A percentile compares a stretch with the other conserved stretches of the same genome.
Evolutionary conservation across 352 stramenopile species (phyloP).

Genomic region (Pythium periplocum): DNA sequence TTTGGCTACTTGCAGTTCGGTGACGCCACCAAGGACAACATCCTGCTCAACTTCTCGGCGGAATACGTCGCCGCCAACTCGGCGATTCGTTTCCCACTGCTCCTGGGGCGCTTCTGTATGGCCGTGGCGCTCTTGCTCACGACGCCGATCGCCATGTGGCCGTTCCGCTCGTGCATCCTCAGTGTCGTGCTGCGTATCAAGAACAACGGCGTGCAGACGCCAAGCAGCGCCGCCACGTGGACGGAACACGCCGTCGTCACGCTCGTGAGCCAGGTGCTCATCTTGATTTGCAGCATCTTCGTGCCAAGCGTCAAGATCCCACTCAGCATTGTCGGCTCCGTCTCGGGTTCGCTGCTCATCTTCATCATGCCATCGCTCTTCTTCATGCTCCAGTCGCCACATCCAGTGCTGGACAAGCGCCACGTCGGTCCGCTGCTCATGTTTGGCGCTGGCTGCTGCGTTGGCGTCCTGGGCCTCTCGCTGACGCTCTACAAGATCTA

Average conservation of each 20-base stretch:
- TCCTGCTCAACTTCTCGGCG: constrained; percentile 71
- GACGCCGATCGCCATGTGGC: constrained; percentile 70
- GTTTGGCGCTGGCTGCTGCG: constrained; percentile 38
- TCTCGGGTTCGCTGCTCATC: constrained; percentile 73
- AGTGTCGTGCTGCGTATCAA: constrained; percentile 63
- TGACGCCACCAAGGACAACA: constrained; percentile 58
- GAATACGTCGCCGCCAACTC: constrained; percentile 45
- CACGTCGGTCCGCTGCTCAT: constrained; percentile 58
- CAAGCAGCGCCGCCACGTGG: constrained; percentile 44
- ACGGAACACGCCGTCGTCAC: constrained; percentile 45
- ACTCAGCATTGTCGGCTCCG: constrained; percentile 70
- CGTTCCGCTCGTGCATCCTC: constrained; percentile 69
- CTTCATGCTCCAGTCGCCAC: constrained; percentile 53
- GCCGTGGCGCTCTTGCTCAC: constrained; percentile 56
- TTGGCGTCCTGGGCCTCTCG: constrained; percentile 37
- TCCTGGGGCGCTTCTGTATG: constrained; percentile 62
- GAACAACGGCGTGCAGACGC: constrained; percentile 54
- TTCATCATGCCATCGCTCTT: constrained; percentile 81
- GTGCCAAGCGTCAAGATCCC: constrained; percentile 75
- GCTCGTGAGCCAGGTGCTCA: constrained; percentile 45
- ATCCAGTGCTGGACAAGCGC: constrained; percentile 29
- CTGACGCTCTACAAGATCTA: constrained; percentile 44
- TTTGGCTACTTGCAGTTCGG: constrained; percentile 73
- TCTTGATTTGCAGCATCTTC: constrained; percentile 67
- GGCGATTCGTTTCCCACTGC: constrained; percentile 34